phyloP scores from a whole-genome alignment of 2,329 filamentous ascomycete species.

The Coniochaeta sp. region DNA sequence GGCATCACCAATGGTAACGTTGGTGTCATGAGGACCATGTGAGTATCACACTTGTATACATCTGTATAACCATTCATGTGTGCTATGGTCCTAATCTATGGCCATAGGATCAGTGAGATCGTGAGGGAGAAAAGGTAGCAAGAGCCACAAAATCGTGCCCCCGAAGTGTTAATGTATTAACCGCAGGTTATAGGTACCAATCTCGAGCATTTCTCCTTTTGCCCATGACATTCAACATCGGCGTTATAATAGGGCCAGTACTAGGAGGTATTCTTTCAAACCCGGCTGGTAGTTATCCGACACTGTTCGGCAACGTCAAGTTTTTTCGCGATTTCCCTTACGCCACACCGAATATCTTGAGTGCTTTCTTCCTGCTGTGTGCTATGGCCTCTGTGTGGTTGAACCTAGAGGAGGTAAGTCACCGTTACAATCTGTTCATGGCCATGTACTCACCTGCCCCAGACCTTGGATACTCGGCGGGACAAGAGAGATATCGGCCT shows the following conservation, averaged over 20 bases:
- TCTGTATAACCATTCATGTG: not conserved
- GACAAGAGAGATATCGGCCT: slow-evolving; percentile 34
- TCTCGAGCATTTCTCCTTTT: slow-evolving; percentile 34
- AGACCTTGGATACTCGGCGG: slow-evolving; percentile 39
- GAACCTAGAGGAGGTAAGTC: slow-evolving; percentile 39
- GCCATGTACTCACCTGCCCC: not conserved
- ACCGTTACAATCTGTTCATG: not conserved
- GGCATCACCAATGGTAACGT: slow-evolving; percentile 67
- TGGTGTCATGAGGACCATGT: slow-evolving; percentile 68
- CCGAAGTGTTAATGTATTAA: not conserved
- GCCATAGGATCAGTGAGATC: slow-evolving; percentile 32
- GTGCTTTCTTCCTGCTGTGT: slow-evolving; percentile 35
- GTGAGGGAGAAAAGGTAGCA: slow-evolving; percentile 33
- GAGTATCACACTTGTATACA: slow-evolving; percentile 6
- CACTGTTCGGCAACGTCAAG: slow-evolving; percentile 34
- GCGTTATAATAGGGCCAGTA: slow-evolving; percentile 50
- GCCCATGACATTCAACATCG: slow-evolving; percentile 66
- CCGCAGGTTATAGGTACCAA: slow-evolving; percentile 24
- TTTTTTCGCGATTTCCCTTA: slow-evolving; percentile 45
- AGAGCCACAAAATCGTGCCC: not conserved
- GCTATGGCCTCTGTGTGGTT: slow-evolving; percentile 39
- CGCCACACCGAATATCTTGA: slow-evolving; percentile 46
- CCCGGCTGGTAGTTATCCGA: slow-evolving; percentile 32
- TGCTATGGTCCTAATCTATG: not conserved
- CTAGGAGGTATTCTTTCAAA: slow-evolving; percentile 38